A percentile compares a stretch with the other conserved stretches of the same genome.
These are phyloP conservation scores for Diplocarpon rosae DNA, from an alignment of 2,329 filamentous ascomycete species.

Conservation along the genomic window DNA sequence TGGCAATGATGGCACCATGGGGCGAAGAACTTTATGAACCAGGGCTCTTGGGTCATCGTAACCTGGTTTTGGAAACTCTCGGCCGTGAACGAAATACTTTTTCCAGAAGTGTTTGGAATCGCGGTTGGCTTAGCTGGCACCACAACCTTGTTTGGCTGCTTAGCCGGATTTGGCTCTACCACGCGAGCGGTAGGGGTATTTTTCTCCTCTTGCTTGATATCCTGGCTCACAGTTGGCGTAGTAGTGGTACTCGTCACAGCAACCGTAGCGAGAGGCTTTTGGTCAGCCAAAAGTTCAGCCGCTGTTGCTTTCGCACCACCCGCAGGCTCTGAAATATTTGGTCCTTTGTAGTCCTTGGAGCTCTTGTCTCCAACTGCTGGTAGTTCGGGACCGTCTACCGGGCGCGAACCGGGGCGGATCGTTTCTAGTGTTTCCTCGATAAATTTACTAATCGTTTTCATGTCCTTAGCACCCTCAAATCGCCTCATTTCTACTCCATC, in stretches of 20 bases:
- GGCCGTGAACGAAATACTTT: conserved; percentile 63
- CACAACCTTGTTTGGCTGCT: conserved; percentile 30
- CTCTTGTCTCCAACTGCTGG: conserved; percentile 57
- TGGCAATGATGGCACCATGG: conserved; percentile 97
- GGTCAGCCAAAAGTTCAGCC: conserved; percentile 22
- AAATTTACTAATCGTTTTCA: conserved; percentile 54
- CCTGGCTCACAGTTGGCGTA: conserved; percentile 18
- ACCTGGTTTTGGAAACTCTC: conserved; percentile 81
- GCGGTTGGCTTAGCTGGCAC: conserved; percentile 42
- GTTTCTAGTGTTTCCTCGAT: conserved; percentile 69
- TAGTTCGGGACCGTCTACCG: conserved; percentile 42
- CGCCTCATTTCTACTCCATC: conserved; percentile 58
- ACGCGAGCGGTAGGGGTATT: conserved; percentile 3
- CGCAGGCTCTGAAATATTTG: neutral
- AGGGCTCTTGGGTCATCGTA: conserved; percentile 78
- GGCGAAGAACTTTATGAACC: conserved; percentile 98
- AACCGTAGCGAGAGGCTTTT: neutral
- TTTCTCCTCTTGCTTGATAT: conserved; percentile 11
- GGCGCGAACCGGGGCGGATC: conserved; percentile 70
- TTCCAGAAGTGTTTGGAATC: conserved; percentile 63
- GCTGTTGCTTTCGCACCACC: conserved; percentile 28
- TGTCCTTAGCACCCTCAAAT: conserved; percentile 55
- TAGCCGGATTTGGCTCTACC: conserved; percentile 26
- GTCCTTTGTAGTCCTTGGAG: conserved; percentile 17
- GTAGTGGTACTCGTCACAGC: conserved; percentile 11